Percentiles rank a stretch among this genome's conserved stretches.
phyloP scores from a whole-genome alignment of 345 rosid species.

The Euphorbia tirucalli region DNA sequence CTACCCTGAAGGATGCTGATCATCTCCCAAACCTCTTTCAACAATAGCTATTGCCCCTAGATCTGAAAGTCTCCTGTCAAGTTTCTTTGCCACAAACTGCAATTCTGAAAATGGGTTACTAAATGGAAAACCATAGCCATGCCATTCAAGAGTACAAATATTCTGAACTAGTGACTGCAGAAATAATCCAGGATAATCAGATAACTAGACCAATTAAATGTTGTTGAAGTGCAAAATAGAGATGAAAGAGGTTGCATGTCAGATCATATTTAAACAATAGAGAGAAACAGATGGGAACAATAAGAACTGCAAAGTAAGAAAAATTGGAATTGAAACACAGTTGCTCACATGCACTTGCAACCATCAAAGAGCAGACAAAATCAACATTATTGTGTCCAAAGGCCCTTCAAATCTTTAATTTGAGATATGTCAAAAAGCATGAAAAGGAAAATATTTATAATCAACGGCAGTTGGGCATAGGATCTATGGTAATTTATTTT shows the following conservation, averaged over 20 bases:
- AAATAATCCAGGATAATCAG: neutral
- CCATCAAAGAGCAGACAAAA: neutral
- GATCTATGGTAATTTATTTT: neutral
- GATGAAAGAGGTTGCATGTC: neutral
- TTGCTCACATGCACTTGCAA: neutral
- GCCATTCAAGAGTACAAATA: neutral
- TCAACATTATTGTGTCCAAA: neutral
- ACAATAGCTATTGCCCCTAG: constrained; percentile 70
- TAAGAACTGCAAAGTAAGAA: neutral
- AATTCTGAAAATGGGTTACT: neutral
- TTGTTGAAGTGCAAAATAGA: neutral
- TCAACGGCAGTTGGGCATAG: neutral
- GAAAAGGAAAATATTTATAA: neutral
- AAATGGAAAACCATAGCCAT: neutral
- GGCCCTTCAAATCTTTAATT: neutral
- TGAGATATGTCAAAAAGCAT: neutral
- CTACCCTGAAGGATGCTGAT: constrained; percentile 98
- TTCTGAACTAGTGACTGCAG: neutral
- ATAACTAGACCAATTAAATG: neutral
- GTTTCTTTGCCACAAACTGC: constrained; percentile 96
- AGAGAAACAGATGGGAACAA: neutral
- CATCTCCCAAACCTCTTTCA: constrained; percentile 92
- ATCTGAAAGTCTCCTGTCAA: constrained; percentile 81
- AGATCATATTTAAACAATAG: neutral
- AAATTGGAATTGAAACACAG: neutral